Percentiles rank a stretch among this genome's conserved stretches.
Conservation (phyloP, 148 eudicot species). For the Cornus kousa region DNA sequence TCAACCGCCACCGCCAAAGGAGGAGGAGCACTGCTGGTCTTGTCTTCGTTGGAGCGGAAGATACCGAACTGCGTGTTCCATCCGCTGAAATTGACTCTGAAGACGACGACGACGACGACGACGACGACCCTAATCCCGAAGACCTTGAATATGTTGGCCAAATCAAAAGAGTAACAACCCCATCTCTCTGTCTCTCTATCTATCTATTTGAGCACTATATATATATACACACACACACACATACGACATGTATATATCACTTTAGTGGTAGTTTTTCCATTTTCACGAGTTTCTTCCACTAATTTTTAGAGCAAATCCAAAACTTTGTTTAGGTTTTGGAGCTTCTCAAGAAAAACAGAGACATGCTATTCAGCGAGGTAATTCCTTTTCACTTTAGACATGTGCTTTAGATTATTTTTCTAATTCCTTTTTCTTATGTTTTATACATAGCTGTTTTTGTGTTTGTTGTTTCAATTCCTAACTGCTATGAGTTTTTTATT, state of each 20-base stretch:
- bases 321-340: slow-evolving; percentile 67
- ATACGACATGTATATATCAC: neutral
- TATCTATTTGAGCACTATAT: neutral
- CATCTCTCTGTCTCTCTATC: neutral
- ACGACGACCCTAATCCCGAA: slow-evolving; percentile 56
- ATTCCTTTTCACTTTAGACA: neutral
- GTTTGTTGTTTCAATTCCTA: too few species aligned
- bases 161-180: slow-evolving; percentile 49
- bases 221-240: neutral
- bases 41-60: slow-evolving; percentile 31
- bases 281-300: slow-evolving; percentile 5
- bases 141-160: slow-evolving; percentile 64
- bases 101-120: slow-evolving; percentile 29
- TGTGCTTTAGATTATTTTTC: too few species aligned
- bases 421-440: too few species aligned
- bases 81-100: slow-evolving; percentile 12
- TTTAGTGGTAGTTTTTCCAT: neutral
- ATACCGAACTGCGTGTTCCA: slow-evolving; percentile 20
- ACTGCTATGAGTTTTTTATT: too few species aligned
- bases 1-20: slow-evolving; percentile 9
- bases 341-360: slow-evolving; percentile 82
- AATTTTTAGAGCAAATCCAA: neutral
- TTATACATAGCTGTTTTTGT: too few species aligned
- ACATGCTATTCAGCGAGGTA: slow-evolving; percentile 92
- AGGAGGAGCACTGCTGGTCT: slow-evolving; percentile 12